phyloP scores from a whole-genome alignment of 768 basidiomycete species.

The Cantharellus cinnabarinus region DNA sequence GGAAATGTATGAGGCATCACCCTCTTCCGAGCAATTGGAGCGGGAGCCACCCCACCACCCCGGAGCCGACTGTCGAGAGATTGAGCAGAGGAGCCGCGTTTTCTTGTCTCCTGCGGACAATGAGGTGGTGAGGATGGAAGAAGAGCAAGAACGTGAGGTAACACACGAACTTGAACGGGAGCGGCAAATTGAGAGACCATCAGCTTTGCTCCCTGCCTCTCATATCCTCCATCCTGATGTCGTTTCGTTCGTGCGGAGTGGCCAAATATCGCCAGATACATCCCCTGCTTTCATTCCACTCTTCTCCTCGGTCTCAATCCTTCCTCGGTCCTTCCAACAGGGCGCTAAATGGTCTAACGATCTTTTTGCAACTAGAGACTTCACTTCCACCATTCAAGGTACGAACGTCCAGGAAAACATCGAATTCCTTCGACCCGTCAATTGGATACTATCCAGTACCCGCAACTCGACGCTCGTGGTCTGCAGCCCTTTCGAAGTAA shows the following conservation, averaged over 20 bases:
- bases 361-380: too few relatives aligned
- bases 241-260: conserved; percentile 11
- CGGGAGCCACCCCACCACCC: background rate
- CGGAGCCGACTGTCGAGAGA: background rate
- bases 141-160: conserved; percentile 33
- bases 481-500: background rate
- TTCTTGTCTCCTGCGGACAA: too few relatives aligned
- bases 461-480: background rate
- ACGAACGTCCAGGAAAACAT: background rate
- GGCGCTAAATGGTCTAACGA: too few relatives aligned
- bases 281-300: conserved; percentile 6
- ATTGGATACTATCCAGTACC: background rate
- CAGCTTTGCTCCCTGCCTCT: conserved; percentile 12
- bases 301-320: conserved; percentile 1
- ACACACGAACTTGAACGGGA: conserved; percentile 24
- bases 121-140: conserved; percentile 16
- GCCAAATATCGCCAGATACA: conserved; percentile 16
- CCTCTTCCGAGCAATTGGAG: background rate
- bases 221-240: conserved; percentile 10
- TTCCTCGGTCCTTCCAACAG: too few relatives aligned
- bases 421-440: too few relatives aligned
- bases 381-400: too few relatives aligned
- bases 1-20: conserved; percentile 15
- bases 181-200: conserved; percentile 17
- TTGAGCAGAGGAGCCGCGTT: background rate